Conservation (phyloP, 495 filamentous ascomycete species). For the Penicillium odoratum region DNA sequence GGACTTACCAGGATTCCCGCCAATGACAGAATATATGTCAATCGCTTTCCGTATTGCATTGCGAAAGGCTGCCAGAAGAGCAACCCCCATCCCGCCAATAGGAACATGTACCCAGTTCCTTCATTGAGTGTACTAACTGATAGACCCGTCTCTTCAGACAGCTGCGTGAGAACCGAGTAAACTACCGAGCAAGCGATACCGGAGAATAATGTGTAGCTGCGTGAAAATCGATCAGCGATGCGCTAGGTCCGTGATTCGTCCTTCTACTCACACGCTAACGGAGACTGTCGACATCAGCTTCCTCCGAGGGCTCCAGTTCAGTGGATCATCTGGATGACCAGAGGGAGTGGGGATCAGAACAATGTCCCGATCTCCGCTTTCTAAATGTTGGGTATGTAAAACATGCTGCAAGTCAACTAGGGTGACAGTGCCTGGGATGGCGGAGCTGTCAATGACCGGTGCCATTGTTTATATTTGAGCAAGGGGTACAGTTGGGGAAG, state of each 20-base stretch:
- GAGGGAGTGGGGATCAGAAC: constrained; percentile 62
- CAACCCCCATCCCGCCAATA: constrained; percentile 62
- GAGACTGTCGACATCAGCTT: constrained; percentile 55
- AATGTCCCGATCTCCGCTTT: constrained; percentile 46
- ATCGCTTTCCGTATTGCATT: constrained; percentile 65
- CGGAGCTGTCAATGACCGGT: constrained; percentile 37
- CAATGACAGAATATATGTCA: constrained; percentile 59
- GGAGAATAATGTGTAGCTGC: constrained; percentile 59
- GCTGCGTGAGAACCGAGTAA: constrained; percentile 60
- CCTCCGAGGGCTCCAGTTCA: constrained; percentile 60
- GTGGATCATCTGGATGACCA: constrained; percentile 57
- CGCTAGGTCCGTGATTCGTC: not conserved
- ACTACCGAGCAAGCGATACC: constrained; percentile 61
- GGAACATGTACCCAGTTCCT: constrained; percentile 65
- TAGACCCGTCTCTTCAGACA: constrained; percentile 56
- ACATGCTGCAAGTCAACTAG: constrained; percentile 55
- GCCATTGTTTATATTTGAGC: constrained; percentile 24
- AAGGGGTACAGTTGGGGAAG: not conserved
- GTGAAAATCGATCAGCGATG: not conserved
- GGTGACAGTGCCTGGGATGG: constrained; percentile 55
- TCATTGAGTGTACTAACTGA: constrained; percentile 54
- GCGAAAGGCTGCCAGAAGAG: constrained; percentile 71
- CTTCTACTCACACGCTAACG: constrained; percentile 40
- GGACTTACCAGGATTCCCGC: constrained; percentile 49
- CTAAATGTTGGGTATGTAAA: constrained; percentile 42